Conservation (phyloP, 305 asterid genomes). For the Solanum hybrid region DNA sequence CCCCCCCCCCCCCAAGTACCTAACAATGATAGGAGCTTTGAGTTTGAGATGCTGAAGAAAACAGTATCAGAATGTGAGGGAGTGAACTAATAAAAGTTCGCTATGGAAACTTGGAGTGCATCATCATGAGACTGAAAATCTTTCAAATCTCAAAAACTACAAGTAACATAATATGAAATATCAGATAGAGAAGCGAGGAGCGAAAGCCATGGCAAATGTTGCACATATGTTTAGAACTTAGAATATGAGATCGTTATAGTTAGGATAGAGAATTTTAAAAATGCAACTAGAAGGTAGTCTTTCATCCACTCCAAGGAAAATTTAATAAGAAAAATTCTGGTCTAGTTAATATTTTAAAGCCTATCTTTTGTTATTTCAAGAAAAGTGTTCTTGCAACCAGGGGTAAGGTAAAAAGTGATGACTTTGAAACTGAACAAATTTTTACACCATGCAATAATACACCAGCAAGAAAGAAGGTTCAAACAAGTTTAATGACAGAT, state of each 20-base stretch:
- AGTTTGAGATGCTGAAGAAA: not conserved
- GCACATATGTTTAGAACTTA: not conserved
- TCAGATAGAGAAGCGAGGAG: not conserved
- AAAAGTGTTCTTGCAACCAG: not conserved
- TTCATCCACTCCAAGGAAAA: not conserved
- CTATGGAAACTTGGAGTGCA: not conserved
- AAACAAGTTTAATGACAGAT: not conserved
- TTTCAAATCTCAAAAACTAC: not conserved
- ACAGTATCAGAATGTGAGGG: not conserved
- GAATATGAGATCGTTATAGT: not conserved
- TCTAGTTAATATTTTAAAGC: not conserved
- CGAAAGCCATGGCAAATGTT: not conserved
- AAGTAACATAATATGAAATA: not conserved
- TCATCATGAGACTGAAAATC: not conserved
- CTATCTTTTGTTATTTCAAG: not conserved
- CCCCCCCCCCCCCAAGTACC: too few relatives aligned
- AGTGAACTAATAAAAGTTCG: not conserved
- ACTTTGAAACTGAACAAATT: not conserved
- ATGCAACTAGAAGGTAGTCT: not conserved
- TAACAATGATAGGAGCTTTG: not conserved
- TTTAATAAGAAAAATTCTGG: not conserved
- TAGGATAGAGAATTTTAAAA: not conserved
- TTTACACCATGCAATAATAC: not conserved
- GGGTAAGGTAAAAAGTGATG: not conserved
- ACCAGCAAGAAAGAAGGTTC: not conserved